A percentile compares a stretch with the other conserved stretches of the same genome.
These are phyloP conservation scores for Rhytidhysteron rufulum DNA, from an alignment of 2,329 filamentous ascomycete genomes.

Conservation along the genomic window DNA sequence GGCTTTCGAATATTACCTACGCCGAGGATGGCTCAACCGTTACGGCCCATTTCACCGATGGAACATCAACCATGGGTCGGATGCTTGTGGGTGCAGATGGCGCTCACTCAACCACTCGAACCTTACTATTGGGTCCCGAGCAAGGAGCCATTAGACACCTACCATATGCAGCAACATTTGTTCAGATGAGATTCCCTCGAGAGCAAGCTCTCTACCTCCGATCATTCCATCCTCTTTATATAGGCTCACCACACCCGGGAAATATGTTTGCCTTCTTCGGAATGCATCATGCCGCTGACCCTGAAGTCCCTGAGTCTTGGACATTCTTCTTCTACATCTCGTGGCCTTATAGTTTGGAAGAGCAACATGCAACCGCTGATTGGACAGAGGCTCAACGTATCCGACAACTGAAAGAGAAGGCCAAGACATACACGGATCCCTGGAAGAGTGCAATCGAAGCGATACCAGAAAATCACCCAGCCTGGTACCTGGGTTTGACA, in stretches of 20 bases:
- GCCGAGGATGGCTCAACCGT: constrained; percentile 27
- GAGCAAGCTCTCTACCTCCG: constrained; percentile 44
- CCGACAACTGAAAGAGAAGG: constrained; percentile 38
- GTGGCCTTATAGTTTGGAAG: constrained; percentile 37
- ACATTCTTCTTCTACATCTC: constrained; percentile 49
- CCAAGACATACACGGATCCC: constrained; percentile 40
- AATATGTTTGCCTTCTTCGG: constrained; percentile 45
- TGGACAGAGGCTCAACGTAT: constrained; percentile 36
- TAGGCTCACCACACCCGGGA: constrained; percentile 41
- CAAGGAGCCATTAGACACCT: constrained; percentile 33
- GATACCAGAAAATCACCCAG: constrained; percentile 26
- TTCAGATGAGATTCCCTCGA: constrained; percentile 39
- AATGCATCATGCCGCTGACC: constrained; percentile 39
- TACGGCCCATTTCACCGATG: constrained; percentile 34
- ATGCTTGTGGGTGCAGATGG: constrained; percentile 37
- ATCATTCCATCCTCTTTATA: constrained; percentile 43
- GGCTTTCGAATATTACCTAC: constrained; percentile 30
- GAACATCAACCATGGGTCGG: constrained; percentile 23
- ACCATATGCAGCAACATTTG: constrained; percentile 44
- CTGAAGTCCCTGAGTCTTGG: constrained; percentile 39
- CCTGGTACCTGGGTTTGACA: constrained; percentile 33
- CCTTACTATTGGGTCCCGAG: constrained; percentile 24
- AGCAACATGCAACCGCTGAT: constrained; percentile 37
- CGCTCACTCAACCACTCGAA: constrained; percentile 26
- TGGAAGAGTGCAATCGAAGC: constrained; percentile 39